These are phyloP conservation scores for Rutstroemia sp. DNA, from an alignment of 2,329 filamentous ascomycete genomes.

Conservation along the genomic window DNA sequence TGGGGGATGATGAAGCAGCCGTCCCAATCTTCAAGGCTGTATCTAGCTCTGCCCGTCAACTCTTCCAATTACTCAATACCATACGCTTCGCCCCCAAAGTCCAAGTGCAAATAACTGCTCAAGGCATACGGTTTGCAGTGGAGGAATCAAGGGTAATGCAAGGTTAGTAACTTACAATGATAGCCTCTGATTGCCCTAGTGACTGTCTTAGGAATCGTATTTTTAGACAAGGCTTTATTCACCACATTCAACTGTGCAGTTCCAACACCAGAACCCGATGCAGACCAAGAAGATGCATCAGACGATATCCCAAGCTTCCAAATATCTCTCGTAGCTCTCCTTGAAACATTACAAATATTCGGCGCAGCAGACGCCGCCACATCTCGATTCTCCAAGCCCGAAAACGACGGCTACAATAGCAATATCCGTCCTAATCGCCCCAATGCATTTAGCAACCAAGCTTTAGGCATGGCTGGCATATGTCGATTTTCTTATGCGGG, in stretches of 20 bases:
- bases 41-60: constrained; percentile 68
- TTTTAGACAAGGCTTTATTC: constrained; percentile 84
- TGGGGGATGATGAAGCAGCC: constrained; percentile 19
- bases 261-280: constrained; percentile 30
- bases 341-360: constrained; percentile 95
- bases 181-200: too few species aligned
- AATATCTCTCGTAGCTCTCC: constrained; percentile 75
- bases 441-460: constrained; percentile 76
- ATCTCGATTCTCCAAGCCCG: constrained; percentile 48
- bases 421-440: constrained; percentile 54
- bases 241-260: constrained; percentile 70
- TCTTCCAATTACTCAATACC: constrained; percentile 56
- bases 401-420: constrained; percentile 53
- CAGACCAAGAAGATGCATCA: constrained; percentile 34
- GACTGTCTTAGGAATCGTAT: constrained; percentile 54
- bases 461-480: constrained; percentile 75
- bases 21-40: constrained; percentile 64
- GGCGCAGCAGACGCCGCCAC: constrained; percentile 64
- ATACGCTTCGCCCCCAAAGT: constrained; percentile 49
- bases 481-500: constrained; percentile 75
- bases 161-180: constrained; percentile 44
- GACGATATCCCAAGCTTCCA: constrained; percentile 63
- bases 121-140: constrained; percentile 80
- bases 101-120: constrained; percentile 69
- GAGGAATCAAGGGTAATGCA: constrained; percentile 90